A percentile compares a stretch with the other conserved stretches of the same genome.
Conservation (phyloP, 345 rosid genomes). For the Gossypium sturtianum region DNA sequence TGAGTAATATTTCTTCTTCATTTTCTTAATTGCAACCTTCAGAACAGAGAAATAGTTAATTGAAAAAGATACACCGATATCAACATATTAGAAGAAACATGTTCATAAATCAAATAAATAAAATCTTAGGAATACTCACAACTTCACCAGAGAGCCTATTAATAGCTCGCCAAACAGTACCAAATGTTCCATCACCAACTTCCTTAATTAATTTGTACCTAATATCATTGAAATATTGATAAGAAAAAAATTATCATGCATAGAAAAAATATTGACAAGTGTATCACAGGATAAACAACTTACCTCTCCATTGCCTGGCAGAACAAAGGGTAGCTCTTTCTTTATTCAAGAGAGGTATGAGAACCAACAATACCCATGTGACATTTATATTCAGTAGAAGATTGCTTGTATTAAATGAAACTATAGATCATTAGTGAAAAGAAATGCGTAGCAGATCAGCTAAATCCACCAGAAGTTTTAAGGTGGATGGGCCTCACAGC, state of each 20-base stretch:
- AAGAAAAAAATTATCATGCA: not conserved
- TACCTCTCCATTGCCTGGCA: constrained; percentile 81
- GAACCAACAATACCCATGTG: constrained; percentile 30
- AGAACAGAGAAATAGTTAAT: not conserved
- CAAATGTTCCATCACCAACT: constrained; percentile 97
- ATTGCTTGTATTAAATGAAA: constrained; percentile 21
- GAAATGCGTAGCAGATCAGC: constrained; percentile 25
- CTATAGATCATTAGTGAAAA: constrained; percentile 10
- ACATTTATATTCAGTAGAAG: constrained; percentile 30
- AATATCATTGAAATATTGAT: constrained; percentile 1
- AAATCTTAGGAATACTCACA: constrained; percentile 38
- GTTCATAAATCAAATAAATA: not conserved
- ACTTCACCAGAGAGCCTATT: constrained; percentile 80
- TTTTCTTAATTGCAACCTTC: constrained; percentile 92
- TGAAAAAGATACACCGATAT: not conserved
- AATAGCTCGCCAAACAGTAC: constrained; percentile 86
- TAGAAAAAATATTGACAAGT: not conserved
- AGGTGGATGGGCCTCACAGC: constrained; percentile 40
- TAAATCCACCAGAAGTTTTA: constrained; percentile 25
- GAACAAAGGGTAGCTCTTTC: constrained; percentile 33
- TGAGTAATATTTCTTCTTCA: constrained; percentile 91
- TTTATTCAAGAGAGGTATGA: constrained; percentile 37
- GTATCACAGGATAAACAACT: not conserved
- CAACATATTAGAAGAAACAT: not conserved
- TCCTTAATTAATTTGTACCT: constrained; percentile 90